Evolutionary conservation across 129 eudicot species (phyloP).

Genomic region (carrot (Daucus carota)): DNA sequence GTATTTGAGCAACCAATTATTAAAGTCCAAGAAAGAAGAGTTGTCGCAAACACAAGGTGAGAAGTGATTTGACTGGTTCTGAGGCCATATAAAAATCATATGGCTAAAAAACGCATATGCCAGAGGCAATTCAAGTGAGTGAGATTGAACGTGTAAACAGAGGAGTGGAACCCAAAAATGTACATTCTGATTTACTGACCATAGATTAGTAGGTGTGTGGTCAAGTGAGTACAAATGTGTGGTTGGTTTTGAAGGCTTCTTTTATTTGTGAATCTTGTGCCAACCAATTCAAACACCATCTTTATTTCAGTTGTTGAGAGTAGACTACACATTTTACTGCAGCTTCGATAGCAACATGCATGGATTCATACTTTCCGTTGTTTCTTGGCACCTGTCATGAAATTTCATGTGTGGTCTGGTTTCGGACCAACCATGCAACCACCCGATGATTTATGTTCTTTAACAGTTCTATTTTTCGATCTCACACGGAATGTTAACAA

Average conservation of each 20-base stretch:
- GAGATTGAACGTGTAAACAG: conserved; percentile 7
- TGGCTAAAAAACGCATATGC: neutral
- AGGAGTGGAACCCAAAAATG: neutral
- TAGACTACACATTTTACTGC: neutral
- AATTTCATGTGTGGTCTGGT: neutral
- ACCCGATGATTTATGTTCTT: neutral
- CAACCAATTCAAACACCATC: neutral
- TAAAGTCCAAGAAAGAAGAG: neutral
- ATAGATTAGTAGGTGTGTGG: neutral
- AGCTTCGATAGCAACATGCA: neutral
- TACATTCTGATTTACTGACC: neutral
- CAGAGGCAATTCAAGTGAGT: neutral
- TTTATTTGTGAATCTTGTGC: conserved; percentile 3
- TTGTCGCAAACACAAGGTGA: neutral
- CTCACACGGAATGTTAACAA: neutral
- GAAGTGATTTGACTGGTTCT: conserved; percentile 3
- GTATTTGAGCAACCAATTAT: neutral
- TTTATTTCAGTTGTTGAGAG: neutral
- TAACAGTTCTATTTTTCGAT: neutral
- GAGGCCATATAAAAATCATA: neutral
- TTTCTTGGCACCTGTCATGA: neutral
- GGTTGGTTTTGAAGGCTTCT: conserved; percentile 6
- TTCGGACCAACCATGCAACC: neutral
- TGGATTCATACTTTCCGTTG: neutral
- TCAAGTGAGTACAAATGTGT: neutral